Base-by-base conservation (phyloP, 495 filamentous ascomycete species). In the Aspergillus incahuasiensis region DNA sequence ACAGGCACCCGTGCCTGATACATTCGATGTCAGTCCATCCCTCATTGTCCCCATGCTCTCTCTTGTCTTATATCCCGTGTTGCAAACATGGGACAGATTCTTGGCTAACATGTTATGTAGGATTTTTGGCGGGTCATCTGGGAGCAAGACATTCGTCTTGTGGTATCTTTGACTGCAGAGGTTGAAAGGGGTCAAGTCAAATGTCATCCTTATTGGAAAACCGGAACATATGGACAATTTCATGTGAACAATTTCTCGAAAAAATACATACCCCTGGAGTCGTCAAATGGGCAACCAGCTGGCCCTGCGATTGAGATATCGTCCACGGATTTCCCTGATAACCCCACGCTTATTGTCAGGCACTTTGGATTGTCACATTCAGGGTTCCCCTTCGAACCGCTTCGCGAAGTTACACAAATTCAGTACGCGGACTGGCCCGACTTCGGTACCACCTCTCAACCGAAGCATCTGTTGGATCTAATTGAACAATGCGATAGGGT, bases 121-220 rank as follows among this genome's bases (percentile, higher is more conserved):
- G 94, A 98, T 71, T 98, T 98, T 64, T 98, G 94, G 94, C 91
- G 89, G 43, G 86, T 97, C 19, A 79, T 97, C 42, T 98, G 94
- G 94, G 92, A 97, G 65, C 88, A 97, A 73, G 91, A 97, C 65
- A 84, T 95, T 21, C 85, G 91, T 50, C 88, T 97, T 25, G 83
- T 98, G 52, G 92, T 98, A 57, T 96, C 96, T 80, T 77, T 98
- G 52, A 97, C 94, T 3, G 92, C 94, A n/a, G 94, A 98, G 68
- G 76, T 85, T 21, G 94, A 98, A 75, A 89, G 94, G 22, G 92
- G 95, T 7, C 95, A 96, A 62, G 76, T 92, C 16, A 98, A 97
- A 69, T 94, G 92, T 54, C 91, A 98, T 66, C 86, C 87, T 1
- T 98, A 95, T 67, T 98, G 94, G 94, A 74, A 83, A 32, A 81